Percentiles rank a stretch among this genome's conserved stretches.
These are phyloP conservation scores for Penicillium arizonense DNA, from an alignment of 495 filamentous ascomycete species.

Conservation along the genomic window DNA sequence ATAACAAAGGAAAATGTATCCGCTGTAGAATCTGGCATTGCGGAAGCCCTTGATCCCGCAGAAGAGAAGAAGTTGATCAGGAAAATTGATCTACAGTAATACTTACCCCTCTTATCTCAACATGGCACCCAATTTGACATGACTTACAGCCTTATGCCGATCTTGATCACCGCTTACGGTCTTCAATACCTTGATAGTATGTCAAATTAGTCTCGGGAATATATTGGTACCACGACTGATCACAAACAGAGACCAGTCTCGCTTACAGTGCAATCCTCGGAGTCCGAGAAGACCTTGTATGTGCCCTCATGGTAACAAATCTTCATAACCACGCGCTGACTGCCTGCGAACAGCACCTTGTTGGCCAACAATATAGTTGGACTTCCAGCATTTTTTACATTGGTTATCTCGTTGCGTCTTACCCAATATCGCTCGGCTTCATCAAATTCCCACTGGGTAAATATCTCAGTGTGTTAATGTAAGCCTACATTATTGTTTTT, in stretches of 20 bases:
- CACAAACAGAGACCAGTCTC: conserved; percentile 36
- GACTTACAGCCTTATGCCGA: conserved; percentile 9
- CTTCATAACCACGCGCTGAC: not conserved
- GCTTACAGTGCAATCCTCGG: conserved; percentile 51
- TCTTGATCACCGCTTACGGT: conserved; percentile 12
- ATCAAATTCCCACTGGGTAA: conserved; percentile 12
- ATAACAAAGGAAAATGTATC: no score
- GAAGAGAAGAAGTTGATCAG: not conserved
- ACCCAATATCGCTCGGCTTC: conserved; percentile 34
- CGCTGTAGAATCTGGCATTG: not conserved
- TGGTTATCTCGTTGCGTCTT: conserved; percentile 21
- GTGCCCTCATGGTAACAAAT: not conserved
- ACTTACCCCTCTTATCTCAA: not conserved
- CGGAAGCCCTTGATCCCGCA: not conserved
- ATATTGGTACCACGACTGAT: not conserved
- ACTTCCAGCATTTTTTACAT: conserved; percentile 28
- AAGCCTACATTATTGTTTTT: not conserved
- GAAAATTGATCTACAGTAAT: not conserved
- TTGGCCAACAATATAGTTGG: conserved; percentile 50
- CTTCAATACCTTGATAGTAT: conserved; percentile 19
- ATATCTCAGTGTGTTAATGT: conserved; percentile 17
- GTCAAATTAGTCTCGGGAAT: not conserved
- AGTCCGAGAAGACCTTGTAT: conserved; percentile 38
- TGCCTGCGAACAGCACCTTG: conserved; percentile 21
- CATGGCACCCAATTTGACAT: not conserved